Evolutionary conservation across 108 stramenopile species (phyloP), one percentile per base, ranked within the genome.

Genomic region (Cyclotella baltica): DNA sequence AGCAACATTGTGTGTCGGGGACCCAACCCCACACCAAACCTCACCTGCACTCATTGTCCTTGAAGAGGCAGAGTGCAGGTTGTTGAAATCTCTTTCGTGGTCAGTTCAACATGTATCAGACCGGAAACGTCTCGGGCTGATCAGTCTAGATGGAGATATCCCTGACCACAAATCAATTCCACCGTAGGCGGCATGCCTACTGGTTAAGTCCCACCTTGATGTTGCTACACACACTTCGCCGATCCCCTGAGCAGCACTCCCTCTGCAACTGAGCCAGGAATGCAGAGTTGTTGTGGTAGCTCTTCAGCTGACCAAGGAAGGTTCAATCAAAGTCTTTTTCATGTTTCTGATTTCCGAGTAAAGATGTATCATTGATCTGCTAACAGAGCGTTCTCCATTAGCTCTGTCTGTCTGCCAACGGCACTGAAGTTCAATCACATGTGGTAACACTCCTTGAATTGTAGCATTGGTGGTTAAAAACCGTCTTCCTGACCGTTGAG

Each of bases 331-430:
- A 9, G 59, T 31, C 30, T 61, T 33, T 30, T 31, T 61, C 59
- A 31, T 15, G 31, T 61, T 28, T 31, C 59, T 31, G 9, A 31
- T 6, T 33, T 61, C 59, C 18, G 59, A 28, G 18, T 61, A 61
- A 10, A 13, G 11, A 31, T 61, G 29, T 5, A 61, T 31, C 59
- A 29, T 61, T 13, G 25, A 13, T 15, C 30, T 25, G 10, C 5
- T 18, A 15, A 61, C 59, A 61, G 59, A 31, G 23, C 53, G 23
- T 9, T 55, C 53, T n/a, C 53, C 53, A 55, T 55, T 55, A n/a
- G 53, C 53, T 23, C 59, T 11, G 59, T 61, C 59, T 10, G 11
- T 61, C 4, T 13, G 11, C 59, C 59, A 61, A 10, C 59, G 27
- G 59, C 59, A 29, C 25, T 29, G 59, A 61, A 43, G 40, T 13